phyloP scores from a whole-genome alignment of 495 filamentous ascomycete genomes.

The Alectoria sarmentosa region DNA sequence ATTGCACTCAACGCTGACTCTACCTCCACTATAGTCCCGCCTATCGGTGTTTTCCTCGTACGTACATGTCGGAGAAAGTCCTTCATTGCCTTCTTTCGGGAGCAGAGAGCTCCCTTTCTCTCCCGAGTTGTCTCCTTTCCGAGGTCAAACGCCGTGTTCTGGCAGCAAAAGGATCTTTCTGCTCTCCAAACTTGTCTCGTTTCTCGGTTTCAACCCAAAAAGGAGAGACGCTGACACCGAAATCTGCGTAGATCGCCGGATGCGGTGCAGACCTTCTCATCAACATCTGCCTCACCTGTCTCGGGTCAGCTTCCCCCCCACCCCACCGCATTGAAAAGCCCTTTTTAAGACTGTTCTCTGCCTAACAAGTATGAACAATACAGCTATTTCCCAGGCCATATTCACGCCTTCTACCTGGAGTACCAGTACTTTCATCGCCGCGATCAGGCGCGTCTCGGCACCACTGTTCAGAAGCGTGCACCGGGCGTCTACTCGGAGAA shows the following conservation, averaged over 20 bases:
- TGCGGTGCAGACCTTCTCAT: slow-evolving; percentile 58
- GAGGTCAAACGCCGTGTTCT: too few relatives aligned
- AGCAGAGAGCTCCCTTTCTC: too few relatives aligned
- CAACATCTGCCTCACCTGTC: slow-evolving; percentile 54
- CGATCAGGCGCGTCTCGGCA: slow-evolving; percentile 41
- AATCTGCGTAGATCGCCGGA: too few relatives aligned
- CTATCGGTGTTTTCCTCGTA: slow-evolving; percentile 55
- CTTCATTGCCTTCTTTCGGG: too few relatives aligned
- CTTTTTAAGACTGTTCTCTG: not conserved
- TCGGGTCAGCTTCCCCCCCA: slow-evolving; percentile 40
- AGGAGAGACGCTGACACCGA: too few relatives aligned
- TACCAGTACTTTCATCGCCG: slow-evolving; percentile 74
- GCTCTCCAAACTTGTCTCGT: too few relatives aligned
- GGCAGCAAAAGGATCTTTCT: too few relatives aligned
- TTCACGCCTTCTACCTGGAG: slow-evolving; percentile 89
- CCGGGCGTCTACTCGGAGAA: slow-evolving; percentile 76
- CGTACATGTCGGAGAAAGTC: too few relatives aligned
- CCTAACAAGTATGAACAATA: not conserved
- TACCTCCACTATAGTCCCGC: slow-evolving; percentile 43
- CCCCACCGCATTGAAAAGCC: not conserved
- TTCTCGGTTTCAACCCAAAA: too few relatives aligned
- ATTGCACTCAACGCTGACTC: not conserved
- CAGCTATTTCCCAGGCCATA: slow-evolving; percentile 70
- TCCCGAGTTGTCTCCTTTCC: too few relatives aligned
- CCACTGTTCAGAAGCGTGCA: slow-evolving; percentile 42